Base-by-base conservation (phyloP, 345 rosid genomes). In the Aurinia saxatilis region DNA sequence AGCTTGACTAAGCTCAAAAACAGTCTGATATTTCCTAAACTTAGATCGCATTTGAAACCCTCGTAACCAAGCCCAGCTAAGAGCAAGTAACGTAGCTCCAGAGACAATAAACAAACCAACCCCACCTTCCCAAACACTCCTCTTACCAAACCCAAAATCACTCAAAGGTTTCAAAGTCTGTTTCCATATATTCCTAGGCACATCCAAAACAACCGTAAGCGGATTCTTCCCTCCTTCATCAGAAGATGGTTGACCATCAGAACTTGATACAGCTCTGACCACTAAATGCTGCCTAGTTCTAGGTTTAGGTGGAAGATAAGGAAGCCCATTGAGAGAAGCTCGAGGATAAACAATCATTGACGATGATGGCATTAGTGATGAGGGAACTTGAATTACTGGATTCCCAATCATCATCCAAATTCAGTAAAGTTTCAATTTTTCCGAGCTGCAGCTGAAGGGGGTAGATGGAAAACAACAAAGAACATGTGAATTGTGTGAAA, bases 121-220 rank as follows among this genome's bases (percentile, higher is more conserved):
- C 37, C 98, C 99, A 60, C 98, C 98, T 88, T 95, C 97, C 98
- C 96, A 90, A 46, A 95, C 70, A 70, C 96, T 95, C 76, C 83
- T 81, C 42, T 82, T 79, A 46, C 97, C 99, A 68, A 88, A 87
- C 49, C 99, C 99, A 49, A 86, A 95, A 75, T 95, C 96, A 73
- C 87, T 80, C 54, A 95, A 51, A 6, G 97, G 97, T 50, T 76
- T 85, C 10, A 88, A 60, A 41, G 98, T 84, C 73, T 80, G 95
- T 67, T 73, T 83, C 99, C 99, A 95, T 19, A 95, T 51, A 50
- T 61, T 81, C 51, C 65, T 64, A 16, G 97, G 98, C 34, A 82
- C 77, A 44, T 88, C 95, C 67, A 84, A 72, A 65, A 77, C 79
- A 78, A 72, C 84, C 14, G 87, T 73, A 17, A 90, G 78, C 17